Conservation (phyloP, 805 yeast genomes). For the Candida chauliodis region DNA sequence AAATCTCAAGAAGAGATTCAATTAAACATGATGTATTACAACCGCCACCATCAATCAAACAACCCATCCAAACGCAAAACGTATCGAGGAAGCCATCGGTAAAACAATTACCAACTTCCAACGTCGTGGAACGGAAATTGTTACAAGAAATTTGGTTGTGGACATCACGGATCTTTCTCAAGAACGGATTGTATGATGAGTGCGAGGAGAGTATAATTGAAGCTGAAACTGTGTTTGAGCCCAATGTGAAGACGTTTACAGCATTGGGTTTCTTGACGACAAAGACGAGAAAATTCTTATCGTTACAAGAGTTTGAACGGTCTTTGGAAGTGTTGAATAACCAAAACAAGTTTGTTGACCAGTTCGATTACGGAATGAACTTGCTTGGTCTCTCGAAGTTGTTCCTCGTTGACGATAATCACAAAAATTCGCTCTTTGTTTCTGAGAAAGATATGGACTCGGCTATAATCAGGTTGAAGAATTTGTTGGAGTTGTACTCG, state of each 20-base stretch:
- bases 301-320: slow-evolving; percentile 63
- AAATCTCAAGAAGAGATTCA: slow-evolving; percentile 7
- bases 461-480: slow-evolving; percentile 55
- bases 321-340: slow-evolving; percentile 45
- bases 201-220: slow-evolving; percentile 72
- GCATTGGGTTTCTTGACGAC: slow-evolving; percentile 46
- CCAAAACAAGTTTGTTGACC: slow-evolving; percentile 19
- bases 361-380: slow-evolving; percentile 44
- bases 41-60: neutral
- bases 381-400: slow-evolving; percentile 54
- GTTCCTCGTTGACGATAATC: slow-evolving; percentile 40
- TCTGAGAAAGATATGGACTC: slow-evolving; percentile 56
- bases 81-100: neutral
- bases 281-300: slow-evolving; percentile 40
- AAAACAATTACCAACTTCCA: neutral
- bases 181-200: slow-evolving; percentile 51
- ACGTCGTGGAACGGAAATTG: slow-evolving; percentile 29
- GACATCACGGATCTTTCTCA: slow-evolving; percentile 61
- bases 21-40: neutral
- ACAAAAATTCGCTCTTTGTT: slow-evolving; percentile 39
- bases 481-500: slow-evolving; percentile 36
- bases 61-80: neutral
- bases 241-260: slow-evolving; percentile 47
- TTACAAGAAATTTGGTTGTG: slow-evolving; percentile 72
- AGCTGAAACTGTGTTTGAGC: slow-evolving; percentile 50